phyloP scores from a whole-genome alignment of 2,329 filamentous ascomycete genomes.

The Zymoseptoria pseudotritici region DNA sequence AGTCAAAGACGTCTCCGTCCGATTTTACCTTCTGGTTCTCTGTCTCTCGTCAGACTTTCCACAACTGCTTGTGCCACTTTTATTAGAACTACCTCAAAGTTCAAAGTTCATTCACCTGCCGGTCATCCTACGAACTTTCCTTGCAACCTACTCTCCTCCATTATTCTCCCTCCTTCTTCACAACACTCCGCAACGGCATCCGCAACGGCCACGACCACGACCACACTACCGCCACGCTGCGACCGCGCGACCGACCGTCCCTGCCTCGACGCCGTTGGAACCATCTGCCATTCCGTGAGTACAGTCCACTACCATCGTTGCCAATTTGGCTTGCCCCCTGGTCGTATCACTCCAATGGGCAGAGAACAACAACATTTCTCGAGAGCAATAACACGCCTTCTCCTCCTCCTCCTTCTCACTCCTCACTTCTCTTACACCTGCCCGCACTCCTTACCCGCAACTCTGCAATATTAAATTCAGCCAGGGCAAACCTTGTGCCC shows the following conservation, averaged over 20 bases:
- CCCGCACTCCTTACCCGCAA: neutral
- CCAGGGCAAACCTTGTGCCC: conserved; percentile 11
- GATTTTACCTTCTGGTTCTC: neutral
- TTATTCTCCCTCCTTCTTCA: neutral
- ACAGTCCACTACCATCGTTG: neutral
- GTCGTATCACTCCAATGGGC: neutral
- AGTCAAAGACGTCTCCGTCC: neutral
- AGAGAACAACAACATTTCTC: neutral
- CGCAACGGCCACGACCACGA: neutral
- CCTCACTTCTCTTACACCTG: neutral
- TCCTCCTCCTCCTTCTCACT: neutral
- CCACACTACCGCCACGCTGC: neutral
- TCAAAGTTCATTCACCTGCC: neutral
- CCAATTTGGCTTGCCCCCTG: neutral
- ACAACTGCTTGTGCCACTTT: too few relatives aligned
- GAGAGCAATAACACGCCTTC: neutral
- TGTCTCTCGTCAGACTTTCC: neutral
- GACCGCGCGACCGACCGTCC: neutral
- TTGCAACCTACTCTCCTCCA: too few relatives aligned
- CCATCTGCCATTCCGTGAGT: neutral
- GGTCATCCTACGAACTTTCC: neutral
- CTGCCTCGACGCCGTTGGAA: neutral
- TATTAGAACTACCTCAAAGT: too few relatives aligned
- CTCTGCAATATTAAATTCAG: conserved; percentile 9
- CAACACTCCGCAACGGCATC: neutral